These are phyloP conservation scores for Begonia peltatifolia DNA, from an alignment of 306 rosid genomes.

Conservation along the genomic window DNA sequence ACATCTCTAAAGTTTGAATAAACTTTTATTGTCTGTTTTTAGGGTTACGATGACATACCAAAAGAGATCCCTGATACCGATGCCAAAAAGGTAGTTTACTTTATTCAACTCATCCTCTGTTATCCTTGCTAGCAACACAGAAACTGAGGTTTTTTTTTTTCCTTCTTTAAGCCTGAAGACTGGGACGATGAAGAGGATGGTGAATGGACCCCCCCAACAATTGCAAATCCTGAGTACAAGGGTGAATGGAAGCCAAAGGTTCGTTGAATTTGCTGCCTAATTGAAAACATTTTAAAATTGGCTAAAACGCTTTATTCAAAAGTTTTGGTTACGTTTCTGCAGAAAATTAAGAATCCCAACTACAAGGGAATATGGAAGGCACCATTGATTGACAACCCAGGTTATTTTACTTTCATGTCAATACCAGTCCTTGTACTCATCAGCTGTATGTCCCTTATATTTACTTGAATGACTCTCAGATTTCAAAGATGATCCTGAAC, in stretches of 20 bases:
- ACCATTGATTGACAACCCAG: conserved; percentile 94
- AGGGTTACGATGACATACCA: conserved; percentile 94
- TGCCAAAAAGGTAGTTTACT: conserved; percentile 67
- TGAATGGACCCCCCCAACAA: conserved; percentile 97
- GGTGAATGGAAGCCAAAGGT: conserved; percentile 98
- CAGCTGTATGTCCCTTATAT: not conserved
- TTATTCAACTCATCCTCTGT: no score
- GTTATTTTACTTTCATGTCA: conserved; percentile 16
- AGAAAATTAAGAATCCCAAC: conserved; percentile 96
- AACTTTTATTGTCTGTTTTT: conserved; percentile 10
- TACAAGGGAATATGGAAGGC: conserved; percentile 97
- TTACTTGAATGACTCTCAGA: conserved; percentile 24
- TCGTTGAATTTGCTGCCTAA: conserved; percentile 6
- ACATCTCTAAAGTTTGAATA: not conserved
- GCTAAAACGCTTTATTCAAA: no score
- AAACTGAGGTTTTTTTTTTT: not conserved
- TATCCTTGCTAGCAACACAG: no score
- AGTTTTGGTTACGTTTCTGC: conserved; percentile 5
- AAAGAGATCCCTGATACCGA: conserved; percentile 75
- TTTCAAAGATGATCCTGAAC: conserved; percentile 87
- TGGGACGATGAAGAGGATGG: conserved; percentile 99
- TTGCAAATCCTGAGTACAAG: conserved; percentile 92
- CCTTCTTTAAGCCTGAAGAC: conserved; percentile 62
- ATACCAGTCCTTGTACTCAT: not conserved
- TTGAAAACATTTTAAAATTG: conserved; percentile 3